These are phyloP conservation scores for Colletotrichum nymphaeae DNA, from an alignment of 2,329 filamentous ascomycete genomes.

Conservation along the genomic window DNA sequence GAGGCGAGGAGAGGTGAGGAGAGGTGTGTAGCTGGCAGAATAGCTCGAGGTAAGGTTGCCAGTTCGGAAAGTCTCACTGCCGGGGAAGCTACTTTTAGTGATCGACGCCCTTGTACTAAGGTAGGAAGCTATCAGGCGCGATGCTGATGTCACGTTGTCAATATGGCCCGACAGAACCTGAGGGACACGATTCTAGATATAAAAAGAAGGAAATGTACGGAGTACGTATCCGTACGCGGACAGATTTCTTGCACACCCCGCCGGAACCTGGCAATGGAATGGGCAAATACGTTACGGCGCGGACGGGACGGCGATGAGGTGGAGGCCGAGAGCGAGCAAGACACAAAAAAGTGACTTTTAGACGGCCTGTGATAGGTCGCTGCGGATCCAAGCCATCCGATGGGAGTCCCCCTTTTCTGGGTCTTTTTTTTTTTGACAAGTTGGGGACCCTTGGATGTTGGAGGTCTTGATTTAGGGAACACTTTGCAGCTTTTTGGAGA, in stretches of 20 bases:
- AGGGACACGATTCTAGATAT: neutral
- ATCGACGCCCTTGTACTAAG: neutral
- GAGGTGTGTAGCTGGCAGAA: neutral
- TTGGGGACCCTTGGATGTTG: neutral
- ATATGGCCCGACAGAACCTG: slow-evolving; percentile 8
- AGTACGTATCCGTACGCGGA: too few relatives aligned
- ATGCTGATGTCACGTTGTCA: neutral
- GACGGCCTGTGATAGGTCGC: slow-evolving; percentile 26
- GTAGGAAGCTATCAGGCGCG: neutral
- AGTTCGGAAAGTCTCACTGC: neutral
- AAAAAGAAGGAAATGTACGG: neutral
- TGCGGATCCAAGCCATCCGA: slow-evolving; percentile 31
- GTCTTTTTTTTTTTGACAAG: neutral
- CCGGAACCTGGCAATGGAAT: neutral
- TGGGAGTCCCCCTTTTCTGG: slow-evolving; percentile 10
- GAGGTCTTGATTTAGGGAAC: too few relatives aligned
- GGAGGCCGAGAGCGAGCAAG: slow-evolving; percentile 26
- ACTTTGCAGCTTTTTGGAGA: neutral
- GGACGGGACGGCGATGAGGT: slow-evolving; percentile 1
- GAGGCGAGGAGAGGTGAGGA: neutral
- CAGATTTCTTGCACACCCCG: neutral
- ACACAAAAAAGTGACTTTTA: slow-evolving; percentile 29
- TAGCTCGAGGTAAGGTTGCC: neutral
- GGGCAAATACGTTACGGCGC: neutral
- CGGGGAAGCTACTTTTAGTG: neutral